Evolutionary conservation across 225 moss, liverwort and hornwort species (phyloP).

Genomic region (Pseudoscleropodium purum): DNA sequence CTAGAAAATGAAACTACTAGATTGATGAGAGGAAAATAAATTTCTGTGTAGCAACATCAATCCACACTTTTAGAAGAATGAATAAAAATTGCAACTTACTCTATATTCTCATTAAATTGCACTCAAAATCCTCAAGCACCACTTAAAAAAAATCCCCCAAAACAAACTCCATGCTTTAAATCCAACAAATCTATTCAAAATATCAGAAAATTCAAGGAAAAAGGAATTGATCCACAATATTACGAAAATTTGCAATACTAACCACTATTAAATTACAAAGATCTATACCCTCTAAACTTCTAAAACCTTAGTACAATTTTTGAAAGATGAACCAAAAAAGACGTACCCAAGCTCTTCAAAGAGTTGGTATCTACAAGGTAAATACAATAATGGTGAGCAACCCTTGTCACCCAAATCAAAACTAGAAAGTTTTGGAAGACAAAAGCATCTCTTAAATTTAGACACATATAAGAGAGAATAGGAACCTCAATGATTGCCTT

Average conservation of each 20-base stretch:
- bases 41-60: accelerated
- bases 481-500: neutral
- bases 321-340: accelerated
- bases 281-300: neutral
- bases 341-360: accelerated
- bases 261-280: neutral
- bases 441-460: neutral
- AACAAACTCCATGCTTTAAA: accelerated
- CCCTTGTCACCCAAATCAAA: neutral
- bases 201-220: neutral
- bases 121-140: neutral
- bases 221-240: accelerated
- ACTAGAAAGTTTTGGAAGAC: neutral
- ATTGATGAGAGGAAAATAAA: neutral
- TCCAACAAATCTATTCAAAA: neutral
- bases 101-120: neutral
- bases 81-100: neutral
- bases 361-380: accelerated
- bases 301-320: too few relatives aligned
- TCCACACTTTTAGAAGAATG: neutral
- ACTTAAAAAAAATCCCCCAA: neutral
- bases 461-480: accelerated
- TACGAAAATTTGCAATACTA: neutral
- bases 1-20: neutral
- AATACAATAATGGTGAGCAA: accelerated